Evolutionary conservation across 306 rosid genomes (phyloP).

Genomic region (Alnus glutinosa): DNA sequence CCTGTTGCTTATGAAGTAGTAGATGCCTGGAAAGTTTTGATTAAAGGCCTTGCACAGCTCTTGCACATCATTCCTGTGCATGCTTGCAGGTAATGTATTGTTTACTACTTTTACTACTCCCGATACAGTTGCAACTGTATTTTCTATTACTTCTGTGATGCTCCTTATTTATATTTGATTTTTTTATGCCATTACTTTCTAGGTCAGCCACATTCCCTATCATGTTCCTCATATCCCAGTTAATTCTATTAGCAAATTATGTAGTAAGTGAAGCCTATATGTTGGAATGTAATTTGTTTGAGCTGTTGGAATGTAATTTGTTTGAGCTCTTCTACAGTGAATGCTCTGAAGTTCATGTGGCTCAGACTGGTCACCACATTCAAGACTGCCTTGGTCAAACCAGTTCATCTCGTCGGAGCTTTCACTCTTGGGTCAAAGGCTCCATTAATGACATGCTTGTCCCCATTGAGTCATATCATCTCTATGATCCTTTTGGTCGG

Average conservation of each 20-base stretch:
- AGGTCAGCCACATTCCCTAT: background rate
- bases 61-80: constrained; percentile 73
- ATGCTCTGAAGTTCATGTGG: constrained; percentile 94
- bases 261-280: background rate
- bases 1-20: constrained; percentile 84
- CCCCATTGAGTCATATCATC: constrained; percentile 88
- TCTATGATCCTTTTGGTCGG: constrained; percentile 86
- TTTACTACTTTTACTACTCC: constrained; percentile 3
- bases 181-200: background rate
- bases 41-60: constrained; percentile 74
- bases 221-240: constrained; percentile 8
- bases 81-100: constrained; percentile 75
- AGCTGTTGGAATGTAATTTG: constrained; percentile 9
- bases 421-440: constrained; percentile 86
- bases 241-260: constrained; percentile 1
- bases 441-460: constrained; percentile 79
- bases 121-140: constrained; percentile 10
- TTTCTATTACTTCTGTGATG: background rate
- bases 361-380: constrained; percentile 64
- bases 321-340: constrained; percentile 58
- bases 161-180: background rate
- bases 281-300: constrained; percentile 10
- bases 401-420: constrained; percentile 63
- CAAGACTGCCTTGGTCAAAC: constrained; percentile 64
- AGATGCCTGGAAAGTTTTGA: constrained; percentile 86